Conservation (phyloP, 352 stramenopile genomes). For the Phytophthora sansomeana region DNA sequence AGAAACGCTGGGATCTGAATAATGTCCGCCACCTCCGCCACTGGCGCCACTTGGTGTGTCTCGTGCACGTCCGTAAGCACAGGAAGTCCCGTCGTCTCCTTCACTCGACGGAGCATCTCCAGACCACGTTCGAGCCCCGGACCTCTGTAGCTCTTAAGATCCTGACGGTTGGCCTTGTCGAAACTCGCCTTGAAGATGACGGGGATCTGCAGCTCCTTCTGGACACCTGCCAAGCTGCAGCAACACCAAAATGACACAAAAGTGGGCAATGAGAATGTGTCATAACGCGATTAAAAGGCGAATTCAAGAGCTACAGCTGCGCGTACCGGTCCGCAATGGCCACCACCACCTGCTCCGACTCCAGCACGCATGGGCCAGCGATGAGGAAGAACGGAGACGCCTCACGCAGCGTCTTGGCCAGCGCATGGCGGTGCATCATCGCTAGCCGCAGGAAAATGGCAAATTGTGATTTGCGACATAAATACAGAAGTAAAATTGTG, state of each 20-base stretch:
- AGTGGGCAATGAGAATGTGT: neutral
- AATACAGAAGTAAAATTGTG: neutral
- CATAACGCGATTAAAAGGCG: neutral
- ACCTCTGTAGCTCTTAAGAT: slow-evolving; percentile 80
- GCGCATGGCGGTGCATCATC: slow-evolving; percentile 54
- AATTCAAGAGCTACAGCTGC: neutral
- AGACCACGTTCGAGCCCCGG: slow-evolving; percentile 77
- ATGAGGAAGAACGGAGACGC: slow-evolving; percentile 88
- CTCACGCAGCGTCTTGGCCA: slow-evolving; percentile 62
- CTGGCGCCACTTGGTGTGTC: slow-evolving; percentile 75
- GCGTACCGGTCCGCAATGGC: slow-evolving; percentile 68
- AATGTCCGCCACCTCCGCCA: slow-evolving; percentile 80
- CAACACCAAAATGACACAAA: slow-evolving; percentile 3
- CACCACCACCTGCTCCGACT: slow-evolving; percentile 76
- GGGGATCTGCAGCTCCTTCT: slow-evolving; percentile 68
- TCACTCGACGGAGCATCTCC: slow-evolving; percentile 77
- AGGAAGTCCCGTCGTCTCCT: slow-evolving; percentile 71
- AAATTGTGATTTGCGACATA: slow-evolving; percentile 28
- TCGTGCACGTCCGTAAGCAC: slow-evolving; percentile 90
- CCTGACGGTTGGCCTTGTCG: slow-evolving; percentile 91
- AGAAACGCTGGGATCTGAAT: slow-evolving; percentile 91
- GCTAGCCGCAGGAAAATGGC: slow-evolving; percentile 11
- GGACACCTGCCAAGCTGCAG: slow-evolving; percentile 61
- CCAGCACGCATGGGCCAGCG: slow-evolving; percentile 81
- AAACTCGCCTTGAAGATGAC: slow-evolving; percentile 92